These are phyloP conservation scores for Metschnikowia vanudenii DNA, from an alignment of 805 yeast species.

Conservation along the genomic window DNA sequence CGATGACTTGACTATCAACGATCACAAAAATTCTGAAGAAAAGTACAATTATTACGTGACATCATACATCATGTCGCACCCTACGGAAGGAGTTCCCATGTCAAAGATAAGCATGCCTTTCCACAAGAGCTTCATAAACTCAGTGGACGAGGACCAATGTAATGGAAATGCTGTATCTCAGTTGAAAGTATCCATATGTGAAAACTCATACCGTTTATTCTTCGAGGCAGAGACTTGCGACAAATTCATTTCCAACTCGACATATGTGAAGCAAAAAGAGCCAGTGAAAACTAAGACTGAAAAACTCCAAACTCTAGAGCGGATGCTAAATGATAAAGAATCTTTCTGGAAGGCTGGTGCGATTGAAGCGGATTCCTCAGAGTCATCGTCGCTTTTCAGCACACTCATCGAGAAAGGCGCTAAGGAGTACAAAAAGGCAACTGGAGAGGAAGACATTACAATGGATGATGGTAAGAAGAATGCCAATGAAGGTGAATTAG, in stretches of 20 bases:
- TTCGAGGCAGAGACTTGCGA: conserved; percentile 81
- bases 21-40: conserved; percentile 71
- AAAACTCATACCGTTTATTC: conserved; percentile 73
- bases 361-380: conserved; percentile 35
- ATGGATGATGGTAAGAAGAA: conserved; percentile 8
- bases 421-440: conserved; percentile 22
- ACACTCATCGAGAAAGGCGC: conserved; percentile 43
- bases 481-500: conserved; percentile 12
- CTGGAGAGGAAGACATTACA: not conserved
- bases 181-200: conserved; percentile 74
- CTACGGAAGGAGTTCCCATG: conserved; percentile 92
- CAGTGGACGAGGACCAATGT: conserved; percentile 52
- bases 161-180: conserved; percentile 69
- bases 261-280: conserved; percentile 41
- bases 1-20: conserved; percentile 78
- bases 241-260: conserved; percentile 64
- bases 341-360: conserved; percentile 55
- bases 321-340: conserved; percentile 48
- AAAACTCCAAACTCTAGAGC: conserved; percentile 33
- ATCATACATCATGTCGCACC: conserved; percentile 89
- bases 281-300: conserved; percentile 26
- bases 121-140: conserved; percentile 55
- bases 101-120: conserved; percentile 78
- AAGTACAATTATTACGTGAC: conserved; percentile 93
- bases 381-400: conserved; percentile 30